Base-by-base conservation (phyloP, 2,329 filamentous ascomycete species). In the Lachnellula occidentalis region DNA sequence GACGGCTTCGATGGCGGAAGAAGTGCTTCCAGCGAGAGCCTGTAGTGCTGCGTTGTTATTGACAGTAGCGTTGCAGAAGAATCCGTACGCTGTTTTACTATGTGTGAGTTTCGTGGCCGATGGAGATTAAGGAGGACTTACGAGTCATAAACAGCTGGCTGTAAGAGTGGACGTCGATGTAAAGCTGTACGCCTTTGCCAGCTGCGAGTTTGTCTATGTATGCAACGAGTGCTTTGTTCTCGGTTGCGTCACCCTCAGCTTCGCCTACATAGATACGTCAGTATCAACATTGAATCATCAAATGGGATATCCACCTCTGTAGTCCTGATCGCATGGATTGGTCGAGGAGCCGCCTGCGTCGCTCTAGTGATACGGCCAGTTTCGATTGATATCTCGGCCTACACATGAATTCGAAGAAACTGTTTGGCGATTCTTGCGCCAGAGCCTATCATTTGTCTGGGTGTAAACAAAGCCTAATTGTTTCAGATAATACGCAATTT, bases 111-210 rank as follows among this genome's bases (percentile, higher is more conserved):
- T 58, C 56, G 31, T 17, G 46, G 6, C 51, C 15, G 5, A 5
- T 27, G 15, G 21, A n/a, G 36, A 45, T 34, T 48, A 24, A 11
- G n/a, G 27, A 12, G 45, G 34, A 56, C 61, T 45, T 50, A 64
- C 62, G 78, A 17, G 77, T 74, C 55, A 81, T 74, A 55, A 85
- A 76, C 34, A 81, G 72, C 61, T 86, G 82, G 11, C 76, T 78
- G 69, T 85, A 87, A 0, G 80, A 76, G 70, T 87, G 84, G 65
- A 79, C 81, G 69, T 87, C 84, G 59, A 87, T 79, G 69, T 79
- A 87, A 2, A 85, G 72, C 62, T 80, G 78, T 41, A 86, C 71
- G 1, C 80, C 79, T 57, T 78, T 73, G 3, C 60, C 53, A 8
- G 63, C 53, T 3, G 72, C 70, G 22, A 83, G 64, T 39, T 68